Evolutionary conservation across 2,329 filamentous ascomycete species (phyloP), one percentile per base, ranked within the genome.

Genomic region (Lachnellula arida): DNA sequence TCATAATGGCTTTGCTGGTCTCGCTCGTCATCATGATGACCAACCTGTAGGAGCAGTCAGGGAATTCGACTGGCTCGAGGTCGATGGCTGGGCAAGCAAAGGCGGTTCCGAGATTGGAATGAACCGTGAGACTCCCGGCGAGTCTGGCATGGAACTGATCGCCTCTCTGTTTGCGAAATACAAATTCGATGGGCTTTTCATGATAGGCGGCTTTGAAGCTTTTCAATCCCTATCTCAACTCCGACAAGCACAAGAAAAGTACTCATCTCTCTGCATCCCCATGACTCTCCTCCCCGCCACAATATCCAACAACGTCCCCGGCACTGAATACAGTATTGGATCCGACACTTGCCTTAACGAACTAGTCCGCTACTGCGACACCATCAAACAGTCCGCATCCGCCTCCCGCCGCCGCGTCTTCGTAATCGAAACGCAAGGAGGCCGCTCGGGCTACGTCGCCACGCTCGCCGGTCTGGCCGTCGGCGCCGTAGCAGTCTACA

Each of bases 101-200:
- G 94, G 94, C 70, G 94, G 94, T 59, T 97, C 92, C 2, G 94
- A 99, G 72, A 97, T 99, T 67, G 94, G 94, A 64, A 99, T 93
- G 25, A 99, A 99, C 78, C 89, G 94, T 67, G 91, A 91, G 68
- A 82, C 97, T 34, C 94, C 94, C 5, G 84, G 83, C 19, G 92
- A 96, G 67, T 85, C 83, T 0, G 92, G 95, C 65, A 87, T 97
- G 73, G 86, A 89, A 65, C 83, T 81, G 46, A 89, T 94, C 25
- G 92, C 93, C 35, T 82, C 85, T 65, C 86, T 93, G 62, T 91
- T 99, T 70, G 84, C 89, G 70, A 79, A 88, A 65, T 94, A 95
- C 78, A 84, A 88, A 61, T 92, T 99, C 63, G 91, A 99, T 67
- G 92, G 88, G 0, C 79, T 99, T 3, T 96, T 97, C 73, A 81